Base-by-base conservation (phyloP, 768 basidiomycete genomes). In the Pulveroboletus sp. region DNA sequence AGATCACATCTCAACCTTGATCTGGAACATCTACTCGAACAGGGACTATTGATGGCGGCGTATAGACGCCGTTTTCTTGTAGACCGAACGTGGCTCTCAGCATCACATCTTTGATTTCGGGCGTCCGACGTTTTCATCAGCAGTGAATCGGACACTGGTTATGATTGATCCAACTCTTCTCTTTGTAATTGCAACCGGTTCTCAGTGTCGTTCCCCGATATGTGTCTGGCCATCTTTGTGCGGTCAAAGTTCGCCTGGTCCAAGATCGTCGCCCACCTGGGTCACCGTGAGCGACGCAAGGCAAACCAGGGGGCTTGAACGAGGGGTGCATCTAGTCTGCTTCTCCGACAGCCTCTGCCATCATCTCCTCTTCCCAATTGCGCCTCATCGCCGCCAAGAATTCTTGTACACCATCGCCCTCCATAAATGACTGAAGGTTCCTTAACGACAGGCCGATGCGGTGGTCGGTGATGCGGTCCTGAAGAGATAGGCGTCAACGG, bases 401-500 rank as follows among this genome's bases (percentile, higher is more conserved):
- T 9, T 74, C 73, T 36, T 78, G 72, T 21, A 88, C 59, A 2
- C 77, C 82, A 26, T 83, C 79, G 2, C 83, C 85, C 57, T 87
- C 84, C 63, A 89, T 74, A 4, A 86, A 79, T 0, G 78, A 75
- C 4, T 71, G 68, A 4, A 89, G 73, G 52, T 86, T 86, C 70
- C 75, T 83, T 26, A 90, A 56, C 1, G 88, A 86, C 24, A 93
- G 63, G 5, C 87, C 86, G 37, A 96, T 82, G 0, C 93, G 79
- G 59, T 97, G 94, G 65, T 96, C 94, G 3, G 94, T 98, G 9
- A 97, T 82, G 9, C 93, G 85, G 55, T 93, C 92, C 86, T 95
- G 30, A 8, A 45, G 30, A 21, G 2, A 21, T 37, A 43, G 12
- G n/a, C 15, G 37, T 54, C 15, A 33, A 18, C 12, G 11, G 5